phyloP scores from a whole-genome alignment of 2,329 filamentous ascomycete genomes.

The Claviceps fusiformis region DNA sequence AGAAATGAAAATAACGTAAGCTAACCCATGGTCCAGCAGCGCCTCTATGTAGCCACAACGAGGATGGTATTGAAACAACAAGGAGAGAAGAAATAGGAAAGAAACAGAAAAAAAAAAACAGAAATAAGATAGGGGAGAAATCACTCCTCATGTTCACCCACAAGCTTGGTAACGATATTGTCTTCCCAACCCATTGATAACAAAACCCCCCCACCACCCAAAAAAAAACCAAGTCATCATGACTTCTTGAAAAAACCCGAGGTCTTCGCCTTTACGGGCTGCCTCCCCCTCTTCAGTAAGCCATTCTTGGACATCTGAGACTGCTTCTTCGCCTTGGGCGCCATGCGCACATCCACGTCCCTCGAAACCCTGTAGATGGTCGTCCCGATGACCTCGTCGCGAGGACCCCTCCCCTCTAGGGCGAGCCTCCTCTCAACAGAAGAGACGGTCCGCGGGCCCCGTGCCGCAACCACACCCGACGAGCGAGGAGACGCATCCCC shows the following conservation, averaged over 20 bases:
- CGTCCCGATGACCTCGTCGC: conserved; percentile 35
- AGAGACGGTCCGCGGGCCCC: conserved; percentile 29
- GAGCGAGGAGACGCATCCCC: conserved; percentile 28
- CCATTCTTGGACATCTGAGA: conserved; percentile 28
- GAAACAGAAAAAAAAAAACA: background rate
- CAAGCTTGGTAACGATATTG: background rate
- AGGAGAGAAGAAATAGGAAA: background rate
- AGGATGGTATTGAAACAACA: no score
- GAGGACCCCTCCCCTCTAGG: conserved; percentile 24
- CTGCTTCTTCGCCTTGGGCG: conserved; percentile 32
- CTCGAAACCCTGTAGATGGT: conserved; percentile 39
- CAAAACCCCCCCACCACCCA: background rate
- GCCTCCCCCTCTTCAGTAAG: conserved; percentile 32
- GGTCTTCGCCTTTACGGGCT: conserved; percentile 19
- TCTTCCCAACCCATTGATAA: background rate
- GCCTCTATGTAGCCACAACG: background rate
- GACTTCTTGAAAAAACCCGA: conserved; percentile 28
- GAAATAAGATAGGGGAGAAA: background rate
- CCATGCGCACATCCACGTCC: conserved; percentile 31
- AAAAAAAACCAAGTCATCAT: background rate
- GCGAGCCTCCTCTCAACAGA: conserved; percentile 24
- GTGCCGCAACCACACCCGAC: conserved; percentile 21
- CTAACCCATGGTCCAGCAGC: background rate
- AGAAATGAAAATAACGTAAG: background rate
- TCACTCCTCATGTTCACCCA: background rate